These are phyloP conservation scores for Penicillium crystallinum DNA, from an alignment of 495 filamentous ascomycete genomes.

Conservation along the genomic window DNA sequence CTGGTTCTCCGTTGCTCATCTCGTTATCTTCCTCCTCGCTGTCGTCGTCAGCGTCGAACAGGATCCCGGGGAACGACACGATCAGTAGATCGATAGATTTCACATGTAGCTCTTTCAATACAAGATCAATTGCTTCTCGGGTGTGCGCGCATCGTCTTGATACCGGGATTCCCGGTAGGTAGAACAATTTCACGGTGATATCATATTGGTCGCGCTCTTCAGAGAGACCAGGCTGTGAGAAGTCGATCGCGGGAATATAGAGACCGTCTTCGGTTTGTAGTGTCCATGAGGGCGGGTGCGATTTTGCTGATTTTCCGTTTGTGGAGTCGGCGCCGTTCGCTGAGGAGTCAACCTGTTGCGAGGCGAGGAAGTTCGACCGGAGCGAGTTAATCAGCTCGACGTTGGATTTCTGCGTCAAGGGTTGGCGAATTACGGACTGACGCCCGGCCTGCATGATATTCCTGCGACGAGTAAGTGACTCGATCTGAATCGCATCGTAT, in stretches of 20 bases:
- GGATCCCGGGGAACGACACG: conserved; percentile 86
- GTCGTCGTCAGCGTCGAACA: conserved; percentile 89
- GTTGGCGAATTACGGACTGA: conserved; percentile 73
- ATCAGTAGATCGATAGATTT: conserved; percentile 81
- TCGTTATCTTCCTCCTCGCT: conserved; percentile 63
- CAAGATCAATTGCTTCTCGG: conserved; percentile 68
- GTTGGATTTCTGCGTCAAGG: conserved; percentile 71
- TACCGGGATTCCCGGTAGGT: conserved; percentile 64
- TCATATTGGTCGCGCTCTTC: conserved; percentile 81
- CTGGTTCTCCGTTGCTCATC: conserved; percentile 46
- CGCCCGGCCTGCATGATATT: conserved; percentile 76
- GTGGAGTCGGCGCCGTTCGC: conserved; percentile 8
- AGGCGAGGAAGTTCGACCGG: conserved; percentile 69
- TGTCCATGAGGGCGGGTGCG: conserved; percentile 55
- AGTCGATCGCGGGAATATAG: conserved; percentile 74
- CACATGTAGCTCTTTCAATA: conserved; percentile 71
- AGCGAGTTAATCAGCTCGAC: conserved; percentile 84
- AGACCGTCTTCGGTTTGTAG: conserved; percentile 50
- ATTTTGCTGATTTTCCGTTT: conserved; percentile 1
- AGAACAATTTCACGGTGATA: conserved; percentile 92
- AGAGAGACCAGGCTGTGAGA: conserved; percentile 60
- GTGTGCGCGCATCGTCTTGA: conserved; percentile 60
- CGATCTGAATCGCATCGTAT: not conserved
- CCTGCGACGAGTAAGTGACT: conserved; percentile 37
- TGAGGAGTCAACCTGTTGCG: conserved; percentile 53